Conservation (phyloP, 352 stramenopile species). For the Phytophthora foliorum region DNA sequence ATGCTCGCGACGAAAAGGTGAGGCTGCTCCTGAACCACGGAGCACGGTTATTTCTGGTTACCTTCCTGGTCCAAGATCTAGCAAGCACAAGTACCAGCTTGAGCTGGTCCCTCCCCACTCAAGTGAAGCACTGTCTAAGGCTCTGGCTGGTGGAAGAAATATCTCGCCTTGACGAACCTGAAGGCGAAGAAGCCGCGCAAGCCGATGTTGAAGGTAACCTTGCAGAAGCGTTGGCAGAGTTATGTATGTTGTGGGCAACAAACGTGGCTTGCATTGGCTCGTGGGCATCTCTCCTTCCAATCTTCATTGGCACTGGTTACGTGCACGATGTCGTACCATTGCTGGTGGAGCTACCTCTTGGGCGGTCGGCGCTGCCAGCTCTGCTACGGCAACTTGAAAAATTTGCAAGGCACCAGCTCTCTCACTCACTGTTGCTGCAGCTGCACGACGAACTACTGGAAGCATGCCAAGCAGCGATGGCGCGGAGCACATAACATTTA, state of each 20-base stretch:
- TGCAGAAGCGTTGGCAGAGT: constrained; percentile 11
- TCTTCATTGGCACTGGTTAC: constrained; percentile 30
- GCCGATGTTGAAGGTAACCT: too few relatives aligned
- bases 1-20: too few relatives aligned
- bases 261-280: neutral
- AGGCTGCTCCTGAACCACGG: too few relatives aligned
- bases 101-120: neutral
- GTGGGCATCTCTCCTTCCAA: constrained; percentile 8
- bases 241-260: constrained; percentile 26
- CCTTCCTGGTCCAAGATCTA: too few relatives aligned
- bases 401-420: constrained; percentile 6
- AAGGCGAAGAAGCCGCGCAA: constrained; percentile 5
- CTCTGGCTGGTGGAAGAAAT: constrained; percentile 13
- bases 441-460: constrained; percentile 26
- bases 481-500: too few relatives aligned
- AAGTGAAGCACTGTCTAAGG: constrained; percentile 8
- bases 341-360: constrained; percentile 25
- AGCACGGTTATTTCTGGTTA: too few relatives aligned
- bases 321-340: constrained; percentile 25
- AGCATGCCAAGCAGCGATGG: neutral
- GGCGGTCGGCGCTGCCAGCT: neutral
- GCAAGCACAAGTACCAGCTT: too few relatives aligned
- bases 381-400: constrained; percentile 26
- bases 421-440: constrained; percentile 11
- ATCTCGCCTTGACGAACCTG: neutral